Evolutionary conservation across 2,329 filamentous ascomycete genomes (phyloP).

Genomic region (Penicillium sp.): DNA sequence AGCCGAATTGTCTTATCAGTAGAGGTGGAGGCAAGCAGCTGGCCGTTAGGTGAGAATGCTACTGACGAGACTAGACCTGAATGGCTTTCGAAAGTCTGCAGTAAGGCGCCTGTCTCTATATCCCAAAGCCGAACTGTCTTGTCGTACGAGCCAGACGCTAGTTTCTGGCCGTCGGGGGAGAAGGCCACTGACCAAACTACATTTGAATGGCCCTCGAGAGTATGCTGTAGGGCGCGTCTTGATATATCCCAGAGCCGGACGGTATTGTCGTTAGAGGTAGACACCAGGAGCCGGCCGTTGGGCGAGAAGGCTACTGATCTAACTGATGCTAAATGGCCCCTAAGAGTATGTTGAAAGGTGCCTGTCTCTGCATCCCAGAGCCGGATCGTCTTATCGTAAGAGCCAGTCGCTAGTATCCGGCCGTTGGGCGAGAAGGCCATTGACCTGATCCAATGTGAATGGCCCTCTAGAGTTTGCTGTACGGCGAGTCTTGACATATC

Average conservation of each 20-base stretch:
- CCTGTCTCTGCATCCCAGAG: neutral
- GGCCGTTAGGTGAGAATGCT: too few species aligned
- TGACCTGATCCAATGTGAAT: neutral
- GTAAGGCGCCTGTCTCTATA: neutral
- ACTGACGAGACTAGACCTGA: too few species aligned
- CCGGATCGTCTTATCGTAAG: neutral
- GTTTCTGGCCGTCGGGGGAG: conserved; percentile 22
- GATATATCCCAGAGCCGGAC: neutral
- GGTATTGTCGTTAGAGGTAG: conserved; percentile 1
- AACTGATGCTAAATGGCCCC: neutral
- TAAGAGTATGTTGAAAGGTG: neutral
- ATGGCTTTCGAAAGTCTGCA: too few species aligned
- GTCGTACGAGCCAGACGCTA: conserved; percentile 5
- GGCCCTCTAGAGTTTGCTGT: neutral
- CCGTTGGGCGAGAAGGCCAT: conserved; percentile 9
- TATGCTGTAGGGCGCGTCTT: neutral
- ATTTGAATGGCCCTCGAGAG: neutral
- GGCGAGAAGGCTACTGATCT: neutral
- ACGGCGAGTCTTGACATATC: neutral
- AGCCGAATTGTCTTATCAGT: conserved; percentile 10
- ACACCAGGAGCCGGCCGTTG: conserved; percentile 17
- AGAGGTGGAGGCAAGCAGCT: conserved; percentile 9
- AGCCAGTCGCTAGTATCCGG: conserved; percentile 17
- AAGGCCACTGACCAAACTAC: conserved; percentile 9
- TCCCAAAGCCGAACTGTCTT: neutral